A percentile compares a stretch with the other conserved stretches of the same genome.
Conservation (phyloP, 805 yeast species). For the Wickerhamomyces silvicola region DNA sequence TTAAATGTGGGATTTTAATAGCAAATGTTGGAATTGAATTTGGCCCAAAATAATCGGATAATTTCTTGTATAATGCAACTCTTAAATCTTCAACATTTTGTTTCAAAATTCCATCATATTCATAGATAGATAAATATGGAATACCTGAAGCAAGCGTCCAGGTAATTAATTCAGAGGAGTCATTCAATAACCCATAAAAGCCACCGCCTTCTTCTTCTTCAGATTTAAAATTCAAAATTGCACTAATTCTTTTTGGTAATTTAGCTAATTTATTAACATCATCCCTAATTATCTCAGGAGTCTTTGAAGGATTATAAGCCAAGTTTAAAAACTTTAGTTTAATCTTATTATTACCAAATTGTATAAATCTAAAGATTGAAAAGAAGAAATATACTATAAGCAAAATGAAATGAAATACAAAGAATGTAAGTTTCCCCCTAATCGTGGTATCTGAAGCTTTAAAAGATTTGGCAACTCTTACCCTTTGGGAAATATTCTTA, state of each 20-base stretch:
- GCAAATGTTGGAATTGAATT: constrained; percentile 56
- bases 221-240: constrained; percentile 65
- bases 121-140: constrained; percentile 66
- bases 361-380: constrained; percentile 47
- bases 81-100: constrained; percentile 49
- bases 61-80: constrained; percentile 47
- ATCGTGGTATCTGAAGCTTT: not conserved
- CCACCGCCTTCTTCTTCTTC: constrained; percentile 90
- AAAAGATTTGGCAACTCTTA: not conserved
- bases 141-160: constrained; percentile 94
- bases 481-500: no score
- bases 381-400: constrained; percentile 48
- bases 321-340: constrained; percentile 52
- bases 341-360: constrained; percentile 44
- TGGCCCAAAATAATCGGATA: constrained; percentile 70
- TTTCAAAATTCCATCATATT: constrained; percentile 65
- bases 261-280: constrained; percentile 71
- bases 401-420: constrained; percentile 25
- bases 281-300: constrained; percentile 81
- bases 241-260: constrained; percentile 71
- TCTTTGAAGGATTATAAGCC: constrained; percentile 62
- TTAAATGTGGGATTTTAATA: constrained; percentile 63
- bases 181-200: constrained; percentile 68
- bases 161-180: constrained; percentile 68
- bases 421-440: constrained; percentile 10